A percentile compares a stretch with the other conserved stretches of the same genome.
Conservation (phyloP, 148 eudicot genomes). For the Pharnaceum exiguum region DNA sequence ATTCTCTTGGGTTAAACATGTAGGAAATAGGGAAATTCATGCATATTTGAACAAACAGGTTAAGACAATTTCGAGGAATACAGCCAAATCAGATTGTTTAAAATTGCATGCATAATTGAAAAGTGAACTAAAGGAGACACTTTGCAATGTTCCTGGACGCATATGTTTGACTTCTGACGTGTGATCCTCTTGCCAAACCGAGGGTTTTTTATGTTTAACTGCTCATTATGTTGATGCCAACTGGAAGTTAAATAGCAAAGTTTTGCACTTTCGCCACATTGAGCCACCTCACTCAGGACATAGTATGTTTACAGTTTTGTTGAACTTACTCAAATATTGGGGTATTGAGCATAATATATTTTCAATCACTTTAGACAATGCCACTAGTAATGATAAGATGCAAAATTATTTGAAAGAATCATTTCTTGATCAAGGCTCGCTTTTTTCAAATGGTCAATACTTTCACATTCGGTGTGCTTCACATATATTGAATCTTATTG, state of each 20-base stretch:
- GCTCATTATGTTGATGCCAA: conserved; percentile 9
- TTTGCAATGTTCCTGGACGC: conserved; percentile 3
- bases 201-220: conserved; percentile 17
- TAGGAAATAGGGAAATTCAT: conserved; percentile 6
- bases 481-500: conserved; percentile 3
- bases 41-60: neutral
- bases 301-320: neutral
- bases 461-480: conserved; percentile 6
- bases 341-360: conserved; percentile 19
- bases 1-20: conserved; percentile 10
- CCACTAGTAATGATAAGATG: conserved; percentile 10
- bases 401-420: neutral
- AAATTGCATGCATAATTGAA: neutral
- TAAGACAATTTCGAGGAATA: neutral
- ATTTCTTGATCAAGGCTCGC: neutral
- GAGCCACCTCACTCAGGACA: conserved; percentile 16
- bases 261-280: conserved; percentile 10
- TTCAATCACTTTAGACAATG: conserved; percentile 23
- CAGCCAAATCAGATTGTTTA: neutral
- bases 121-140: neutral
- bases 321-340: neutral
- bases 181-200: conserved; percentile 10
- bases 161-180: conserved; percentile 17
- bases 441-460: conserved; percentile 10
- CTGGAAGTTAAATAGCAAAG: conserved; percentile 2